These are phyloP conservation scores for Claviceps sp. DNA, from an alignment of 2,329 filamentous ascomycete species.

Conservation along the genomic window DNA sequence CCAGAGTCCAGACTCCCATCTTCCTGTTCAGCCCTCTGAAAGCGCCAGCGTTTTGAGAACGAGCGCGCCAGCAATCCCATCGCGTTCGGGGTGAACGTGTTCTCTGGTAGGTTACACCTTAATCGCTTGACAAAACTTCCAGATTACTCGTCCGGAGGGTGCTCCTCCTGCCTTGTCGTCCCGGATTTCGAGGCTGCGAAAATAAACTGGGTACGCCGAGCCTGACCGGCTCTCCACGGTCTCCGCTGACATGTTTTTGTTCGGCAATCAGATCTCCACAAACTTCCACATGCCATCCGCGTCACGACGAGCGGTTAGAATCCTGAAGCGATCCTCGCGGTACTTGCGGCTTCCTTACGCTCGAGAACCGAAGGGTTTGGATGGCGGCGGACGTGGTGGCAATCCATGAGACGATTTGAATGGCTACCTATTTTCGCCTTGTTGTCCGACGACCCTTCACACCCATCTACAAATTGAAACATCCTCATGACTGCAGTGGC, in stretches of 20 bases:
- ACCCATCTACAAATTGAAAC: slow-evolving; percentile 10
- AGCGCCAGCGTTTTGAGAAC: slow-evolving; percentile 3
- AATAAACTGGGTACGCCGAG: neutral
- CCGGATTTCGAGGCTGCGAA: neutral
- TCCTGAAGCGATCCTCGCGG: neutral
- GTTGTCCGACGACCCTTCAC: slow-evolving; percentile 1
- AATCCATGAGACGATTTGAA: slow-evolving; percentile 8
- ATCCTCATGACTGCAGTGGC: slow-evolving; percentile 55
- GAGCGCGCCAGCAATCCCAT: slow-evolving; percentile 5
- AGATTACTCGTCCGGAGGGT: neutral
- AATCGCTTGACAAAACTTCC: neutral
- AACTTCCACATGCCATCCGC: neutral
- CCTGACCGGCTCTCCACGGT: neutral
- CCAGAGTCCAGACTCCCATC: neutral
- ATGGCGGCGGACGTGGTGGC: slow-evolving; percentile 11
- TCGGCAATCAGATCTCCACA: neutral
- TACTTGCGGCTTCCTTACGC: neutral
- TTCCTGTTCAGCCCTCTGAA: slow-evolving; percentile 5
- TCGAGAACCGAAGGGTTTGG: slow-evolving; percentile 1
- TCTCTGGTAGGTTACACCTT: slow-evolving; percentile 3
- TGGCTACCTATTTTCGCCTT: neutral
- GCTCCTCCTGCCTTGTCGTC: neutral
- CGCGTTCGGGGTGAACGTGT: neutral
- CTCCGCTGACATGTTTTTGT: slow-evolving; percentile 2
- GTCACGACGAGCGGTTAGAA: neutral